Base-by-base conservation (phyloP, 257 asterid genomes). In the Perilla frutescens region DNA sequence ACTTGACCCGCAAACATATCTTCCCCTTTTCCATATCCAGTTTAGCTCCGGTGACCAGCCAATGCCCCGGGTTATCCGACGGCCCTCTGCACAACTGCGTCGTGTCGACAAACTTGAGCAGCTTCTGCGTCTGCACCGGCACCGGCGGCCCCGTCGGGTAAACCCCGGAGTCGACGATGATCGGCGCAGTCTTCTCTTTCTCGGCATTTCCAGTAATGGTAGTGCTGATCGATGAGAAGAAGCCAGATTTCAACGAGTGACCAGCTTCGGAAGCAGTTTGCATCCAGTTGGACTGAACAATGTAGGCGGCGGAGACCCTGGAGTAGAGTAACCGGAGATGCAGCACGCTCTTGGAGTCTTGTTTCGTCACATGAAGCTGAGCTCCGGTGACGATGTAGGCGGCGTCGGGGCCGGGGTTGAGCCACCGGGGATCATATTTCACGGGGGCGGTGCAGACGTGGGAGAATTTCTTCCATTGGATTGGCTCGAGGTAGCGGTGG, bases 1-100 rank as follows among this genome's bases (percentile, higher is more conserved):
- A 94, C 72, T 94, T 94, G 8, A 90, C 97, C 62, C 88, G 73
- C 1, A 94, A 49, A 75, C 93, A 88, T 2, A 94, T 85, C 80
- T 82, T 91, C 26, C 95, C 96, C 75, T 85, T 88, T 15, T 94
- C 99, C 75, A 91, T 34, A 4, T 86, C 93, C 83, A 94, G 31
- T 66, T 88, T 91, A 0, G 97, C 99, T 13, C 97, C 99, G 0
- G 97, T 91, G 20, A 79, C 97, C 62, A 91, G 73, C 99, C 99
- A 94, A 79, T 94, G 96, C 7, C 97, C 98, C 0, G 98, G 98
- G 62, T 76, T 87, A 68, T 94, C 97, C 61, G 80, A 76, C 37
- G 98, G 97, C 36, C 98, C 98, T 68, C 84, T 80, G 29, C 90
- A 75, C 80, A 91, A 11, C 70, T 91, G 83, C 39, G 92, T 49